Evolutionary conservation across 208 protist genomes (phyloP).

Genomic region (Cochliopodium minus): DNA sequence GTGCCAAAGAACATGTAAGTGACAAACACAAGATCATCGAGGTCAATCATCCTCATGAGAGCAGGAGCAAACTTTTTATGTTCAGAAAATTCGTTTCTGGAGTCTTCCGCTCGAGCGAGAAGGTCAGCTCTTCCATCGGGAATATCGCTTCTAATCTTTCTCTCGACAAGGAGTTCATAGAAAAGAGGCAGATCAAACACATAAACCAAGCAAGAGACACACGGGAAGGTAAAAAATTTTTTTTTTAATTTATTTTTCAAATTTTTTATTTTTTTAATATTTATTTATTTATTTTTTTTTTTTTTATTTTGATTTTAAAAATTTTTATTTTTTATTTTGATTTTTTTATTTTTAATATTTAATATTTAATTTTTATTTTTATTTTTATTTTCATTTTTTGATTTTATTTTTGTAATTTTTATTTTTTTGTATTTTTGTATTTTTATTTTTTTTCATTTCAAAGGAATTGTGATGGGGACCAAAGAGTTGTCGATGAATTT

Average conservation of each 20-base stretch:
- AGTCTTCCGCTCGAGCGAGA: constrained; percentile 13
- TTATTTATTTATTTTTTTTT: background rate
- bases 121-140: constrained; percentile 12
- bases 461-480: too few species aligned
- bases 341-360: too few species aligned
- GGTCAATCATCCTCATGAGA: background rate
- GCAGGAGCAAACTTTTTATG: background rate
- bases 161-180: constrained; percentile 27
- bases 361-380: too few species aligned
- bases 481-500: too few species aligned
- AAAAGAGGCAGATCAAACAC: background rate
- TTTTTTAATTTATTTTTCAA: background rate
- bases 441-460: too few species aligned
- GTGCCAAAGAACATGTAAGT: constrained; percentile 1
- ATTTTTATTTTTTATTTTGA: too few species aligned
- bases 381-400: too few species aligned
- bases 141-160: constrained; percentile 18
- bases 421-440: too few species aligned
- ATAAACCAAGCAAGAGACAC: background rate
- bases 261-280: background rate
- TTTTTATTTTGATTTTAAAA: too few species aligned
- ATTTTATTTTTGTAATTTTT: too few species aligned
- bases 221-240: constrained; percentile 2
- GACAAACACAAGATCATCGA: background rate
- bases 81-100: constrained; percentile 8